These are phyloP conservation scores for Wallacemonas sp. DNA, from an alignment of 208 protist species.

Conservation along the genomic window DNA sequence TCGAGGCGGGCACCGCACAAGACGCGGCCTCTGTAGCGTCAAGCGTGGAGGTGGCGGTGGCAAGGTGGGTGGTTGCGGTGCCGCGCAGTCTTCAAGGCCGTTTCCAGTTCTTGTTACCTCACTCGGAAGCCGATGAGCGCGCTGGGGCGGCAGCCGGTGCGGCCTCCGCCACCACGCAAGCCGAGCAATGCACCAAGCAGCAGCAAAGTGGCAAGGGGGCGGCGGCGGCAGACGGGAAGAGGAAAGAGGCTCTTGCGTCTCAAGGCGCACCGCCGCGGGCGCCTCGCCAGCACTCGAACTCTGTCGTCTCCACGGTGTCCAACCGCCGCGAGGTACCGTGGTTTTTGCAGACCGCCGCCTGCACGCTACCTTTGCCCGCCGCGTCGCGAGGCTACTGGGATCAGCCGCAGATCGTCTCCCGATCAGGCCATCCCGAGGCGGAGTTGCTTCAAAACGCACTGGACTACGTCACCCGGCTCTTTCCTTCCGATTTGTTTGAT, in stretches of 20 bases:
- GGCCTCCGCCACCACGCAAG: neutral
- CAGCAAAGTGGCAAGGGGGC: neutral
- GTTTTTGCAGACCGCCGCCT: slow-evolving; percentile 3
- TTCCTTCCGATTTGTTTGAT: neutral
- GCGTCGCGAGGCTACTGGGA: neutral
- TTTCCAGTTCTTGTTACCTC: slow-evolving; percentile 18
- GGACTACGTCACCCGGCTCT: neutral
- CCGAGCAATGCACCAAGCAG: neutral
- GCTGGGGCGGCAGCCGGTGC: neutral
- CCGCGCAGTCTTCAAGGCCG: slow-evolving; percentile 36
- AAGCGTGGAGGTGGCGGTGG: slow-evolving; percentile 32
- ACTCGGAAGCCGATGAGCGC: neutral
- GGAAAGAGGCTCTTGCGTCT: no score
- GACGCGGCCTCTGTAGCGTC: no score
- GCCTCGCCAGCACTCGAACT: neutral
- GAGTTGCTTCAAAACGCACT: slow-evolving; percentile 8
- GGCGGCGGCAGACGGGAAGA: neutral
- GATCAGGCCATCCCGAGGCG: slow-evolving; percentile 1
- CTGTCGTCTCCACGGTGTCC: neutral
- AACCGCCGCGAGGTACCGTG: slow-evolving; percentile 3
- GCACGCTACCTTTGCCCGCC: neutral
- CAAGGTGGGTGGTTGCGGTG: slow-evolving; percentile 43
- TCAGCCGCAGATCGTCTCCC: slow-evolving; percentile 2
- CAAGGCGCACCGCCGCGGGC: neutral
- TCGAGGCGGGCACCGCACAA: slow-evolving; percentile 17